Base-by-base conservation (phyloP, 2,329 filamentous ascomycete species). In the Raffaelea ambrosiae region DNA sequence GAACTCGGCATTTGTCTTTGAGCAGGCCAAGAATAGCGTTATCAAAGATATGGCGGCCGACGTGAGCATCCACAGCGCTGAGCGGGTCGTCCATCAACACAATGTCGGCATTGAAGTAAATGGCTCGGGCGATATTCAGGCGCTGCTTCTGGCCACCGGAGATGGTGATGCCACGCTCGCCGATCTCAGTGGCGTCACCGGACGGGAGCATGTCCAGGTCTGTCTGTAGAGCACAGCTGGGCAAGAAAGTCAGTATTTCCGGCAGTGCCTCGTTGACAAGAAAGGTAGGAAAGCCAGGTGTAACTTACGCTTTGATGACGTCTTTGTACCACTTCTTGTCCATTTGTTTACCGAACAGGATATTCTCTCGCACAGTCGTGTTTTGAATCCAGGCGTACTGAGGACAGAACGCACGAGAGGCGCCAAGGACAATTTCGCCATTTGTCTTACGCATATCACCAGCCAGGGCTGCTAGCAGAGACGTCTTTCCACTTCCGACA, bases 371-470 rank as follows among this genome's bases (percentile, higher is more conserved):
- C 3, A 97, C 77, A 1, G 84, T 87, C 0, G 88, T 76, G 59
- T 97, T 97, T 61, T 97, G 91, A 43, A 98, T 95, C 93, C 93
- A 98, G 0, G 93, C 88, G 60, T 95, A 95, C 61, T 98, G 91
- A 0, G 91, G 91, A 55, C 93, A 97, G 58, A 95, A 96, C 0
- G 91, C 88, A 52, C 90, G 76, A 3, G 81, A 83, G 0, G 88
- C 88, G 38, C 90, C 87, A 56, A 93, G 76, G 0, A 79, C 76
- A 5, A 94, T 76, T 35, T 84, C 75, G 11, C 89, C 89, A 3
- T 67, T 69, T 0, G 86, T 94, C 62, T 84, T 85, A 40, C 89
- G 81, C 91, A 97, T 97, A 54, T 97, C 91, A 21, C 93, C 91
- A 1, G 90, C 91, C 41, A 98, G 69, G 1, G 91, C 89, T 31